A percentile compares a stretch with the other conserved stretches of the same genome.
phyloP scores from a whole-genome alignment of 768 basidiomycete genomes.

The Suillus luteus region DNA sequence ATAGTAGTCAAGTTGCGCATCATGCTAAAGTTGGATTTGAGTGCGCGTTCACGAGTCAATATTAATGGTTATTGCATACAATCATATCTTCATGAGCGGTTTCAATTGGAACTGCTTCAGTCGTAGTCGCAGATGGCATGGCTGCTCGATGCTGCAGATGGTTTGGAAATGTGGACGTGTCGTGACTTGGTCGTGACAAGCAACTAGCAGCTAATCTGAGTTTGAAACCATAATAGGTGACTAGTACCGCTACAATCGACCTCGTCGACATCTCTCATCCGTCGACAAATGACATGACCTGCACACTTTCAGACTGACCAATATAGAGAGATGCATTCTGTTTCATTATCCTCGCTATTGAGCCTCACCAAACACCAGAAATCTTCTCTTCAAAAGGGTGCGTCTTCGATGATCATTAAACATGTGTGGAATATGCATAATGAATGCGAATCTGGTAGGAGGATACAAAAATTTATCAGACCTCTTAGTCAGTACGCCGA shows the following conservation, averaged over 20 bases:
- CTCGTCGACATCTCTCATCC: background rate
- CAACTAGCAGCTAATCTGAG: background rate
- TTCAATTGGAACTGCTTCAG: slow-evolving; percentile 84
- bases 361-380: slow-evolving; percentile 36
- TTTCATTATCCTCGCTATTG: slow-evolving; percentile 16
- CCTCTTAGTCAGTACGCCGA: slow-evolving; percentile 48
- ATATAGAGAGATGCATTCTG: slow-evolving; percentile 6
- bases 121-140: slow-evolving; percentile 50
- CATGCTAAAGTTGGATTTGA: slow-evolving; percentile 65
- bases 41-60: background rate
- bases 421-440: too few species aligned
- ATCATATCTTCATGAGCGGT: slow-evolving; percentile 99
- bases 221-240: background rate
- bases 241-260: background rate
- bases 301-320: background rate
- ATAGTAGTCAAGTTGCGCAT: slow-evolving; percentile 98
- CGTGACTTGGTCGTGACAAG: slow-evolving; percentile 1
- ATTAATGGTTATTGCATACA: slow-evolving; percentile 42
- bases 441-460: slow-evolving; percentile 36
- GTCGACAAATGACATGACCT: background rate
- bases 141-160: background rate
- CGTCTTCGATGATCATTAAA: slow-evolving; percentile 6
- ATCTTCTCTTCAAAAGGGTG: slow-evolving; percentile 41
- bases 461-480: slow-evolving; percentile 50
- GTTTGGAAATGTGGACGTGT: slow-evolving; percentile 4